These are phyloP conservation scores for Delphinella strobiligena DNA, from an alignment of 2,329 filamentous ascomycete genomes.

Conservation along the genomic window DNA sequence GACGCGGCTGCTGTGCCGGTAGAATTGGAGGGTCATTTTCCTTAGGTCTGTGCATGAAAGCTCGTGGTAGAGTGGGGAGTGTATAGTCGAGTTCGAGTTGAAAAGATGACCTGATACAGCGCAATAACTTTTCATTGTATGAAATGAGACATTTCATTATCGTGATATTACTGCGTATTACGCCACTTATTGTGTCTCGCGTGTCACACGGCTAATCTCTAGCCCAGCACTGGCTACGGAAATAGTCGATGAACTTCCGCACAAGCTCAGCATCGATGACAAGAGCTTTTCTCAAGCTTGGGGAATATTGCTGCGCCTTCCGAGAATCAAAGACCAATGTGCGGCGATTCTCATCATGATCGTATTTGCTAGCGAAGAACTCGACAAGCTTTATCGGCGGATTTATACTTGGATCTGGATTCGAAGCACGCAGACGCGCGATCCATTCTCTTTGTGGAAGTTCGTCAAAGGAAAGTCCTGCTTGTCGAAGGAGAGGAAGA, in stretches of 20 bases:
- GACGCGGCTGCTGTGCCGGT: no score
- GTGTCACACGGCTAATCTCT: no score
- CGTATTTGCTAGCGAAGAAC: constrained; percentile 22
- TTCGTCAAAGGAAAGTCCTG: constrained; percentile 33
- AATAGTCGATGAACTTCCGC: constrained; percentile 13
- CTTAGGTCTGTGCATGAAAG: no score
- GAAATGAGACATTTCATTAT: no score
- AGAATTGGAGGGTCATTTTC: no score
- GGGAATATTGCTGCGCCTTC: constrained; percentile 12
- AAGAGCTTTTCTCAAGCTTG: constrained; percentile 13
- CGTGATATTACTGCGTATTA: no score
- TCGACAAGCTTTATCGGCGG: constrained; percentile 21
- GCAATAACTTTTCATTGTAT: no score
- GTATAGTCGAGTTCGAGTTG: no score
- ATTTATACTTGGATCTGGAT: constrained; percentile 24
- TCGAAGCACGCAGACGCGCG: constrained; percentile 29
- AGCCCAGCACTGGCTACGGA: constrained; percentile 11
- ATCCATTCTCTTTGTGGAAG: constrained; percentile 37
- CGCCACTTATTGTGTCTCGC: no score
- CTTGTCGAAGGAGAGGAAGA: constrained; percentile 36
- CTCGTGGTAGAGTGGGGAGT: no score
- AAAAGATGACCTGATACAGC: no score
- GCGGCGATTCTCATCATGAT: constrained; percentile 17
- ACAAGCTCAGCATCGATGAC: constrained; percentile 16
- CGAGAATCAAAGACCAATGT: constrained; percentile 42